Base-by-base conservation (phyloP, 352 stramenopile species). In the Phytophthora pisi region DNA sequence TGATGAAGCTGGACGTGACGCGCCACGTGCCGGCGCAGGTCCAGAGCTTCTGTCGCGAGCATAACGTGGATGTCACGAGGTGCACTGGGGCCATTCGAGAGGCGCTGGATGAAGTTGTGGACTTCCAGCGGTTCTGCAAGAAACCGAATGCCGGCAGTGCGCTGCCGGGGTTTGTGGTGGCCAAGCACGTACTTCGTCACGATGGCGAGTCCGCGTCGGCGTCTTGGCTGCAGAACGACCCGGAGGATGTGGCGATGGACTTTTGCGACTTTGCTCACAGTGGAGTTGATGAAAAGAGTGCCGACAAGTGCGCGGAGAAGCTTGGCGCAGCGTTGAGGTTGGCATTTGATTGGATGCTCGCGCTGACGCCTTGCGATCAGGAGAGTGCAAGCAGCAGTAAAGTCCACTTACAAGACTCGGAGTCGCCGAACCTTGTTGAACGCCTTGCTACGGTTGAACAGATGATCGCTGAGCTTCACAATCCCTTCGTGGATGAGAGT, bases 331-430 rank as follows among this genome's bases (percentile, higher is more conserved):
- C 69, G 5, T 55, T 90, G 5, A 52, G 43, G 5, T 31, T 40
- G 49, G 79, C 77, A 1, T 79, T 86, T 20, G 57, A 76, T 24
- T 90, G 77, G 79, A 69, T 88, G 34, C 54, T 76, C 36, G 58
- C 61, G 5, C 65, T 85, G 2, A 30, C 60, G 20, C 45, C 51
- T 0, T 88, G 81, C 58, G 50, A 65, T 4, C 18, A 61, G 23
- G 10, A 54, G 31, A 18, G 8, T 42, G 9, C 16, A 54, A 24
- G 5, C 11, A 40, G 5, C 5, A 45, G 30, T 24, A 42, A 26
- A 31, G 20, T 20, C 15, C 0, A 13, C 40, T 10, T 26, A 28
- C 6, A 10, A 46, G 36, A 60, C n/a, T 30, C 30, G 0, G 58
- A 66, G 34, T 4, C 31, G 11, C 8, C 18, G n/a, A 64, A 46